phyloP scores from a whole-genome alignment of 2,329 filamentous ascomycete genomes.

The Colletotrichum filicis region DNA sequence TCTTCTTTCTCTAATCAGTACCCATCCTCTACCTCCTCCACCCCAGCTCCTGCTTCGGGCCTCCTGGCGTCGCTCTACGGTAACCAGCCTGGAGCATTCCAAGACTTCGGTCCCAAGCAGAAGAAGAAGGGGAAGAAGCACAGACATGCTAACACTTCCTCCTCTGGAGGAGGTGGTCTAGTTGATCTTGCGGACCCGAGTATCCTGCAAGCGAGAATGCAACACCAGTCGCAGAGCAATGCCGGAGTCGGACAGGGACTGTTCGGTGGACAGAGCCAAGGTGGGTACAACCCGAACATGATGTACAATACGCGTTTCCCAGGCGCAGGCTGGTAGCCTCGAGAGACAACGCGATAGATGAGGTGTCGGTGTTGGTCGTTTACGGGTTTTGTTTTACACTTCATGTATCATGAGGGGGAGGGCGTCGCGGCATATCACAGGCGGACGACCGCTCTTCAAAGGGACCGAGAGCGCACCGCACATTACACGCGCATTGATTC shows the following conservation, averaged over 20 bases:
- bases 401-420: conserved; percentile 37
- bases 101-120: conserved; percentile 95
- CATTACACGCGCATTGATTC: conserved; percentile 42
- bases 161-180: conserved; percentile 98
- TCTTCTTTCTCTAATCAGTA: conserved; percentile 92
- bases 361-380: conserved; percentile 26
- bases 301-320: conserved; percentile 71
- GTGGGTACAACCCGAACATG: conserved; percentile 92
- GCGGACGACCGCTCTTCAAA: conserved; percentile 21
- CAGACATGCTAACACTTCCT: conserved; percentile 99
- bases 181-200: conserved; percentile 99
- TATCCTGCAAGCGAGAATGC: conserved; percentile 98
- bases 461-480: conserved; percentile 28
- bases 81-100: conserved; percentile 84
- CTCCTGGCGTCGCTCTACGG: conserved; percentile 93
- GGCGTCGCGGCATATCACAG: conserved; percentile 32
- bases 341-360: conserved; percentile 19
- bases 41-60: conserved; percentile 88
- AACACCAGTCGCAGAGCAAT: conserved; percentile 85
- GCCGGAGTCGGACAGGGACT: conserved; percentile 88
- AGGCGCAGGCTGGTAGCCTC: conserved; percentile 38
- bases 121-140: conserved; percentile 99
- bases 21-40: conserved; percentile 82
- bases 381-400: conserved; percentile 31
- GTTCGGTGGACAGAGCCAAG: conserved; percentile 89